These are phyloP conservation scores for Cordyceps tenuipes DNA, from an alignment of 2,329 filamentous ascomycete species.

Conservation along the genomic window DNA sequence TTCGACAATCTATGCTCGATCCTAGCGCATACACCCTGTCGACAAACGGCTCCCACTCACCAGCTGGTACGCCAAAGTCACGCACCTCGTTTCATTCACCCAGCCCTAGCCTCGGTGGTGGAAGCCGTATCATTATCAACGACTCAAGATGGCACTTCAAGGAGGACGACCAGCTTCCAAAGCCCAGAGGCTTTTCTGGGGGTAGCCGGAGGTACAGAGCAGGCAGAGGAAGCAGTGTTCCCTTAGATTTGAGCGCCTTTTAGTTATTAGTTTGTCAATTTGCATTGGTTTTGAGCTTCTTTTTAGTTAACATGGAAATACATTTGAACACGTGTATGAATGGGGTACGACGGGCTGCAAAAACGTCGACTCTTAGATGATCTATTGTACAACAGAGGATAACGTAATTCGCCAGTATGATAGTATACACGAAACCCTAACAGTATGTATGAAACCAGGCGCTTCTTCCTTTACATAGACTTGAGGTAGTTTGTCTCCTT, in stretches of 20 bases:
- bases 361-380: no score
- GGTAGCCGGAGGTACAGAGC: conserved; percentile 74
- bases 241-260: conserved; percentile 66
- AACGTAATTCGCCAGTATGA: conserved; percentile 13
- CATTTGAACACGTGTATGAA: no score
- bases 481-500: conserved; percentile 84
- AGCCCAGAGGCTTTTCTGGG: conserved; percentile 73
- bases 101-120: conserved; percentile 18
- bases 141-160: conserved; percentile 85
- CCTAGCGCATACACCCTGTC: conserved; percentile 68
- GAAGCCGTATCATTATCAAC: conserved; percentile 50
- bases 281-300: conserved; percentile 8
- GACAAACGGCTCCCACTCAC: conserved; percentile 50
- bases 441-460: neutral
- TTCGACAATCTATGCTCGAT: conserved; percentile 60
- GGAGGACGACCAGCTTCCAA: conserved; percentile 71
- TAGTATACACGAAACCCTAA: conserved; percentile 19
- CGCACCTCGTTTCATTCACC: conserved; percentile 25
- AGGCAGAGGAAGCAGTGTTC: conserved; percentile 87
- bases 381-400: conserved; percentile 9
- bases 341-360: no score
- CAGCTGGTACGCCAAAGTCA: conserved; percentile 34
- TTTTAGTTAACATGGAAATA: neutral
- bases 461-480: conserved; percentile 49
- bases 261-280: conserved; percentile 13